These are phyloP conservation scores for Coemansia erecta DNA, from an alignment of 192 early-diverging fungal species.

Conservation along the genomic window DNA sequence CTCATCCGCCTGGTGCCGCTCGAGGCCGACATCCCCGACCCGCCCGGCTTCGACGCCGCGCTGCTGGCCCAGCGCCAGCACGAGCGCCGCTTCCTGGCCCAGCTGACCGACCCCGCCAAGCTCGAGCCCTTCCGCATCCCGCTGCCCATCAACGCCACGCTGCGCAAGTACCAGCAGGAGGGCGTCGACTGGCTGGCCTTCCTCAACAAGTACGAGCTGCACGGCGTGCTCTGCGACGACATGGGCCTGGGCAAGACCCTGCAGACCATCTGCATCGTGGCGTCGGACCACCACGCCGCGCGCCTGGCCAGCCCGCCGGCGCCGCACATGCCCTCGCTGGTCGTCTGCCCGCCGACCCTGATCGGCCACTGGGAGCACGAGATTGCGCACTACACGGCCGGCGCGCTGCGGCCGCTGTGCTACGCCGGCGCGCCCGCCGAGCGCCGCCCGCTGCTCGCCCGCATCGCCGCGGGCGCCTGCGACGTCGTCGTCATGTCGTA, in stretches of 20 bases:
- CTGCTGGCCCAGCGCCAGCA: slow-evolving; percentile 78
- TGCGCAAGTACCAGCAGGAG: slow-evolving; percentile 96
- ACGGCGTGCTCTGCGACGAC: slow-evolving; percentile 97
- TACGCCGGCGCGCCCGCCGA: slow-evolving; percentile 85
- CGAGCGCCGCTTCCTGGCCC: slow-evolving; percentile 91
- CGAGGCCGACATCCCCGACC: slow-evolving; percentile 93
- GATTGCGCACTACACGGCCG: slow-evolving; percentile 70
- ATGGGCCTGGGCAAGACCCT: slow-evolving; percentile 99
- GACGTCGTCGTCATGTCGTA: slow-evolving; percentile 96
- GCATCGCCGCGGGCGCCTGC: slow-evolving; percentile 42
- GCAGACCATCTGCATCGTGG: slow-evolving; percentile 94
- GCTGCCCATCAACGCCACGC: slow-evolving; percentile 85
- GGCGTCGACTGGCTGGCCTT: slow-evolving; percentile 99
- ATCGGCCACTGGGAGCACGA: slow-evolving; percentile 97
- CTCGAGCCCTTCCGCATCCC: slow-evolving; percentile 86
- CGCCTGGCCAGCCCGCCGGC: slow-evolving; percentile 66
- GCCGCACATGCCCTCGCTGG: slow-evolving; percentile 81
- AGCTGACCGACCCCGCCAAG: slow-evolving; percentile 86
- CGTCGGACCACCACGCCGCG: slow-evolving; percentile 75
- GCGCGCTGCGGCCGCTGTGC: slow-evolving; percentile 72
- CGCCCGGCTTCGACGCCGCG: slow-evolving; percentile 77
- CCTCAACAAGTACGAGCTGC: slow-evolving; percentile 92
- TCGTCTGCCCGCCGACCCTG: slow-evolving; percentile 94
- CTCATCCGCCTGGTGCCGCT: slow-evolving; percentile 94
- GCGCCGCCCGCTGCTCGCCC: slow-evolving; percentile 62